Evolutionary conservation across 192 early-diverging fungal genomes (phyloP).

Genomic region (Rhizophlyctis rosea): DNA sequence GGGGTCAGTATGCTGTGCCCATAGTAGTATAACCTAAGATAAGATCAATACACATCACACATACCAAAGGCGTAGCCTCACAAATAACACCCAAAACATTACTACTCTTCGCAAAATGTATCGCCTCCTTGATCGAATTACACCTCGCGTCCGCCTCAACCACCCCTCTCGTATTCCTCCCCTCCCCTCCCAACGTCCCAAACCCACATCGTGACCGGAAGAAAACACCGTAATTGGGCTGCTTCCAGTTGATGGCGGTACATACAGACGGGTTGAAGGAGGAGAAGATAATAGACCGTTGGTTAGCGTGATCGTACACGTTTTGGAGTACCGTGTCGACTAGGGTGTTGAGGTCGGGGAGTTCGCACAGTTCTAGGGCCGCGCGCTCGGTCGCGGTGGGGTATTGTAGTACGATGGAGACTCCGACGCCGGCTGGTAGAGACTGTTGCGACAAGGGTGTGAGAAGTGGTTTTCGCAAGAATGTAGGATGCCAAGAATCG

Average conservation of each 20-base stretch:
- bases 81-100: slow-evolving; percentile 93
- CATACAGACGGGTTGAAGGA: slow-evolving; percentile 91
- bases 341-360: slow-evolving; percentile 74
- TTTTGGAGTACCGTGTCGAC: slow-evolving; percentile 86
- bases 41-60: slow-evolving; percentile 3
- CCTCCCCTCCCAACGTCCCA: slow-evolving; percentile 24
- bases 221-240: slow-evolving; percentile 96
- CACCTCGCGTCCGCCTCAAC: slow-evolving; percentile 38
- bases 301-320: slow-evolving; percentile 72
- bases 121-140: slow-evolving; percentile 86
- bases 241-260: slow-evolving; percentile 97
- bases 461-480: too few species aligned
- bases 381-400: slow-evolving; percentile 66
- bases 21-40: slow-evolving; percentile 2
- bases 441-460: slow-evolving; percentile 54
- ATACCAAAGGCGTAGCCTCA: slow-evolving; percentile 83
- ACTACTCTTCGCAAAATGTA: slow-evolving; percentile 87
- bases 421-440: slow-evolving; percentile 68
- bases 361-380: slow-evolving; percentile 49
- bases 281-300: slow-evolving; percentile 72
- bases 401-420: slow-evolving; percentile 87
- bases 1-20: not conserved
- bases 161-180: not conserved
- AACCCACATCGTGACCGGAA: slow-evolving; percentile 83
- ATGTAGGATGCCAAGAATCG: too few species aligned